Evolutionary conservation across 2,329 filamentous ascomycete genomes (phyloP).

Genomic region (Ascochyta clinopodiicola): DNA sequence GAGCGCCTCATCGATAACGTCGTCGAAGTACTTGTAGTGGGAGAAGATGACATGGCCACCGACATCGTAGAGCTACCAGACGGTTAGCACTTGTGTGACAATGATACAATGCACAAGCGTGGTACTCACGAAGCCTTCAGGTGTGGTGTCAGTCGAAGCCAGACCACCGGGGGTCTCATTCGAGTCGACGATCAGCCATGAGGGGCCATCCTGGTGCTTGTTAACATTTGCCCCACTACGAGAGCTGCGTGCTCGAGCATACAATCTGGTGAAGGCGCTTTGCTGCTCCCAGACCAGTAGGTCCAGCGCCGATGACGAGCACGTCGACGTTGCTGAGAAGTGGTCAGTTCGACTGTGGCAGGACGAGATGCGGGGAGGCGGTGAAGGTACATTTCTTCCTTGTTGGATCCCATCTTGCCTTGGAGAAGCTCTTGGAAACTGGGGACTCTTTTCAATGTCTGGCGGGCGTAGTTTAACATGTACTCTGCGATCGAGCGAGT

Average conservation of each 20-base stretch:
- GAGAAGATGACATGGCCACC: constrained; percentile 99
- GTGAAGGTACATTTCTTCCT: constrained; percentile 52
- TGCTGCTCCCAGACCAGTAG: constrained; percentile 95
- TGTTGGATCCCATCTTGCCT: constrained; percentile 48
- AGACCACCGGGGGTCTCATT: constrained; percentile 93
- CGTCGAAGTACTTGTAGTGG: constrained; percentile 99
- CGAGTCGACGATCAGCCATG: constrained; percentile 95
- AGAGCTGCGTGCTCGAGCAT: constrained; percentile 46
- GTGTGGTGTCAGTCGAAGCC: constrained; percentile 91
- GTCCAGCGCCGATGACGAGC: constrained; percentile 96
- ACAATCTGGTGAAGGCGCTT: constrained; percentile 98
- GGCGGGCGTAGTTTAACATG: constrained; percentile 49
- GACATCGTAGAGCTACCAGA: constrained; percentile 86
- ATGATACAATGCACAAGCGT: constrained; percentile 10
- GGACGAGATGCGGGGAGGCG: constrained; percentile 29
- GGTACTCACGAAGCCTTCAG: constrained; percentile 90
- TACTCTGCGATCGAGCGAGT: constrained; percentile 32
- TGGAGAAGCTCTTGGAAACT: constrained; percentile 52
- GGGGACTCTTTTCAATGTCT: constrained; percentile 50
- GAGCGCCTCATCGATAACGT: constrained; percentile 96
- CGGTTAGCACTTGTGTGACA: constrained; percentile 25
- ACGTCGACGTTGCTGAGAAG: constrained; percentile 83
- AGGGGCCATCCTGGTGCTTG: constrained; percentile 75
- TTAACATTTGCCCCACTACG: constrained; percentile 29
- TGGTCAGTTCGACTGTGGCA: constrained; percentile 28